Base-by-base conservation (phyloP, 306 rosid species). In the Cucurbita maxima region DNA sequence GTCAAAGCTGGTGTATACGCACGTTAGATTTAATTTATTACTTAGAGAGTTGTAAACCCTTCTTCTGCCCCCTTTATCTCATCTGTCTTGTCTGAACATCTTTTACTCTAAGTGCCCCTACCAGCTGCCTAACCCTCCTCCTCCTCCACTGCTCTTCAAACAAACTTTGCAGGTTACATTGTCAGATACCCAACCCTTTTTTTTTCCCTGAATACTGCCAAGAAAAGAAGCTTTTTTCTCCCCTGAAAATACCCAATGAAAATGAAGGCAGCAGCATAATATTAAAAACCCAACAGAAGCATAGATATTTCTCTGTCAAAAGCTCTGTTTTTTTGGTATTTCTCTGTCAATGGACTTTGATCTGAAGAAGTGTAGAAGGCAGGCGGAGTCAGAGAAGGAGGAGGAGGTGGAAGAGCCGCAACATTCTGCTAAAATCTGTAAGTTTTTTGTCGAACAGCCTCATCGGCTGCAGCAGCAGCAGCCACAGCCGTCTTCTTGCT, bases 361-460 rank as follows among this genome's bases (percentile, higher is more conserved):
- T 80, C 84, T 84, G 86, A 89, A 84, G 87, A 90, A 91, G 84
- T 88, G 99, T 96, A 91, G 94, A 78, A 77, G 84, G 85, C 95
- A 90, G 85, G 75, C 77, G 69, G 96, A 88, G 96, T 88, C 99
- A 91, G 99, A 87, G 18, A 18, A 30, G 34, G 34, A 30, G 34
- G 3, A 30, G 34, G 34, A 2, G 34, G 25, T 25, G 25, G 99
- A 87, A 7, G 54, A 50, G 69, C 83, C 80, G 41, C 86, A 84
- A 55, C 87, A 89, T 83, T 86, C 91, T 76, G 84, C 92, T 72
- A 89, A 91, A 87, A 85, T 89, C 81, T 96, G 96, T 78, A 91
- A 84, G 84, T 92, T 92, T 51, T 75, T 81, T 34, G 76, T 79
- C 68, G 85, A 89, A 44, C 71, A 85, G 71, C 2, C 5, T 4